Evolutionary conservation across 139 green algal genomes (phyloP).

Genomic region (Chlorella sorokiniana): DNA sequence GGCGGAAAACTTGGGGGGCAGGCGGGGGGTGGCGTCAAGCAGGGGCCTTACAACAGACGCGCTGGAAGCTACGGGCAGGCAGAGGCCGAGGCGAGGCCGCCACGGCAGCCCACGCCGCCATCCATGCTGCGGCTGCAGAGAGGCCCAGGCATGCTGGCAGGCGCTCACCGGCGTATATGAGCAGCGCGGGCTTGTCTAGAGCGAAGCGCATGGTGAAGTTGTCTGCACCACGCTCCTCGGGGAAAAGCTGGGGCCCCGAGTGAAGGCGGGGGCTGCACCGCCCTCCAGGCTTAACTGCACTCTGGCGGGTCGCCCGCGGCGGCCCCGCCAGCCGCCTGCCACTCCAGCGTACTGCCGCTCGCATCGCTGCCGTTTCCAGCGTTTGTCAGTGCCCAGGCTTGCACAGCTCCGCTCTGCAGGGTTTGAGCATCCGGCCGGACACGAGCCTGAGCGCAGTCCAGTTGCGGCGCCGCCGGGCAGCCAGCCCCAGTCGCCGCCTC

Average conservation of each 20-base stretch:
- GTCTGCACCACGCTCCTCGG: neutral
- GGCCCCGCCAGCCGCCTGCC: neutral
- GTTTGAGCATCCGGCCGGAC: constrained; percentile 12
- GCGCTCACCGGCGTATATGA: constrained; percentile 30
- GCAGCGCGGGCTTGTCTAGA: constrained; percentile 35
- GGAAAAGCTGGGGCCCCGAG: constrained; percentile 25
- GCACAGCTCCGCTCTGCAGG: constrained; percentile 29
- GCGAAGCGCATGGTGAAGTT: constrained; percentile 32
- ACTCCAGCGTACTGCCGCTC: neutral
- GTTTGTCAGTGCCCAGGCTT: constrained; percentile 12
- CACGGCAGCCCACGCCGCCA: too few relatives aligned
- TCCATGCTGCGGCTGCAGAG: neutral
- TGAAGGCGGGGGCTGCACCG: constrained; percentile 13
- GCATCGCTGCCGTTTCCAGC: neutral
- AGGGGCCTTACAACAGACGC: neutral
- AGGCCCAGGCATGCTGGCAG: neutral
- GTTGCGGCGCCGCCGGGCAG: constrained; percentile 7
- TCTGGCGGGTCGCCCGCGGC: neutral
- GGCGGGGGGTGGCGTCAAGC: neutral
- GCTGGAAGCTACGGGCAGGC: neutral
- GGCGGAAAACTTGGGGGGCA: constrained; percentile 27
- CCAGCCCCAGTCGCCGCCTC: neutral
- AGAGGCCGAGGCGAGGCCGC: too few relatives aligned
- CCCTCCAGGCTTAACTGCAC: constrained; percentile 29
- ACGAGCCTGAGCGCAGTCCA: constrained; percentile 21